A percentile compares a stretch with the other conserved stretches of the same genome.
Evolutionary conservation across 2,329 filamentous ascomycete genomes (phyloP).

Genomic region (Nakataea oryzae): DNA sequence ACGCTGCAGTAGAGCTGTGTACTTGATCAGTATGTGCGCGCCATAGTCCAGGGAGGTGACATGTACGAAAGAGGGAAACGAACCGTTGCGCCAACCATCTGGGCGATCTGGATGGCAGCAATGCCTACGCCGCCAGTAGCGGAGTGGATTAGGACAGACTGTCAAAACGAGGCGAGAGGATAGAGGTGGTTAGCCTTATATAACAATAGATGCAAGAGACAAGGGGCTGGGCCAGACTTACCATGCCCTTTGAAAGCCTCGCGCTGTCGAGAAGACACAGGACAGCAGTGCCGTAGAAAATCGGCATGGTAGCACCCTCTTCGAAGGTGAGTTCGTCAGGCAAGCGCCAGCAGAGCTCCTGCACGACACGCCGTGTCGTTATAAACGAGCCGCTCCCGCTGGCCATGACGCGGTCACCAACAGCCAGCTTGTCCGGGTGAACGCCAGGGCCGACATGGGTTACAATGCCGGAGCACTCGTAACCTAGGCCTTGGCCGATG

Average conservation of each 20-base stretch:
- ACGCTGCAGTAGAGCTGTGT: constrained; percentile 1
- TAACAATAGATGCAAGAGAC: not conserved
- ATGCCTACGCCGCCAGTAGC: not conserved
- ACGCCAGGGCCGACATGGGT: constrained; percentile 15
- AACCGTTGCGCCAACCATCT: not conserved
- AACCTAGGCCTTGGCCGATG: constrained; percentile 12
- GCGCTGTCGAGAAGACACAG: not conserved
- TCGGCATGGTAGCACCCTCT: constrained; percentile 13
- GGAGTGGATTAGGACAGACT: not conserved
- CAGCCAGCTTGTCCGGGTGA: constrained; percentile 11
- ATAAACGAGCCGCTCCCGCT: constrained; percentile 8
- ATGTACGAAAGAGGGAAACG: not conserved
- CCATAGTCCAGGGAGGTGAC: not conserved
- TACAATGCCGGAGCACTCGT: constrained; percentile 20
- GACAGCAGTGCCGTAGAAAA: constrained; percentile 13
- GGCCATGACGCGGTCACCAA: constrained; percentile 16
- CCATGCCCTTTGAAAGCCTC: not conserved
- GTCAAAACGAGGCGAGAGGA: not conserved
- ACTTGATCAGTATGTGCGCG: not conserved
- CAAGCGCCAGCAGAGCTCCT: not conserved
- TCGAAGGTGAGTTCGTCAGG: constrained; percentile 5
- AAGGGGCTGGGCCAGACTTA: not conserved
- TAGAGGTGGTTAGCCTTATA: not conserved
- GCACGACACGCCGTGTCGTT: not conserved
- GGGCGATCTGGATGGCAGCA: not conserved